Evolutionary conservation across 768 basidiomycete genomes (phyloP), one percentile per base, ranked within the genome.

Genomic region (Lactifluus rugatus): DNA sequence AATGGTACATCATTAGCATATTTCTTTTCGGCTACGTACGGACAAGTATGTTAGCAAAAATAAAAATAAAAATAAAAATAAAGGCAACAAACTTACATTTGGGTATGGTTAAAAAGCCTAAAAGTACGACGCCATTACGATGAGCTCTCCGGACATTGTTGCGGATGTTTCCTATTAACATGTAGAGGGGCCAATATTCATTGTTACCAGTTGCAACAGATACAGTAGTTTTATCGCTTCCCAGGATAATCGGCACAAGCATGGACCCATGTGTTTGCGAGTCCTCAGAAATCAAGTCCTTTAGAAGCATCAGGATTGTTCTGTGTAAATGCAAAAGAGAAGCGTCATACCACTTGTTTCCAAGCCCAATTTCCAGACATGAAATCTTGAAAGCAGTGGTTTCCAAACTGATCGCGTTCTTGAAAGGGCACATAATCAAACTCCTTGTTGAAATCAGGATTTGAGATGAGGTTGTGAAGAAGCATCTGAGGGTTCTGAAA

Each of bases 281-380:
- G 19, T 64, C 55, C 11, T 42, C 11, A 1, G 61, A 48, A 1
- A 66, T 3, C 34, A 34, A 34, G 1, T 34, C 34, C 34, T 37
- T 28, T 31, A 9, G 28, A 31, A 31, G 28, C 3, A 31, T 31
- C 28, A 31, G 28, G 9, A 31, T 31, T 31, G 2, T 31, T 1
- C 28, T 4, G 28, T 4, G 28, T 31, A 31, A 31, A 28, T 28
- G 28, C 28, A 3, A 31, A 31, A 31, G 3, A 31, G 28, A 31
- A 31, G 28, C 9, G 34, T 65, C 64, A 5, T 37, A 71, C 72
- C 11, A 69, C 71, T 48, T 79, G 74, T 6, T 64, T 52, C 74
- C 73, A 78, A 3, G 72, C 72, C 64, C 68, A 77, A 32, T 73
- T 65, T 3, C 72, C 76, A 0, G 74, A 75, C 72, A 77, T 75